Percentiles rank a stretch among this genome's conserved stretches.
phyloP scores from a whole-genome alignment of 2,329 filamentous ascomycete species.

The Amylocarpus encephaloides region DNA sequence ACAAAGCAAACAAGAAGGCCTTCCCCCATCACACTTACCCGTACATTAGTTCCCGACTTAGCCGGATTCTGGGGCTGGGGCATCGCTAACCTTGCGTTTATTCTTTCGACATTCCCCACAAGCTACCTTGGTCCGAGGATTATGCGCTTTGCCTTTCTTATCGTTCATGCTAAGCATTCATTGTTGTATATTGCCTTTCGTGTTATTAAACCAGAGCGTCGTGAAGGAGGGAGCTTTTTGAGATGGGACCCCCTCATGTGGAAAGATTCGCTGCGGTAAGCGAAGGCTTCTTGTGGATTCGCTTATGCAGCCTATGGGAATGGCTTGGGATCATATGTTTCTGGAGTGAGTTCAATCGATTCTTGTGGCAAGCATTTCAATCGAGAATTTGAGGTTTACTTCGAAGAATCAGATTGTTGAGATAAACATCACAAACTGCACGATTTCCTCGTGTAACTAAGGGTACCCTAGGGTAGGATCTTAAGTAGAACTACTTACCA shows the following conservation, averaged over 20 bases:
- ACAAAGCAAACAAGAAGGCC: conserved; percentile 7
- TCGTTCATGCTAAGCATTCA: background rate
- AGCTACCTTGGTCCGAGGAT: conserved; percentile 4
- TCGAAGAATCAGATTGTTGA: too few relatives aligned
- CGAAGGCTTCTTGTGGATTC: too few relatives aligned
- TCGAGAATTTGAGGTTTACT: too few relatives aligned
- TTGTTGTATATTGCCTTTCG: background rate
- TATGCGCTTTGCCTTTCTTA: background rate
- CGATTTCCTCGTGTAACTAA: too few relatives aligned
- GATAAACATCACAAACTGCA: too few relatives aligned
- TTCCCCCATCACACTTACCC: conserved; percentile 8
- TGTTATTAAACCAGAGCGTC: background rate
- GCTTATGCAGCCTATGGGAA: too few relatives aligned
- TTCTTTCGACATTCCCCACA: conserved; percentile 13
- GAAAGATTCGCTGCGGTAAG: too few relatives aligned
- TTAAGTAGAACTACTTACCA: too few relatives aligned
- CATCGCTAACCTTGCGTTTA: conserved; percentile 10
- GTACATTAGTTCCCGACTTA: background rate
- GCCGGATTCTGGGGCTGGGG: background rate
- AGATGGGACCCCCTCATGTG: background rate
- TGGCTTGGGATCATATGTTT: too few relatives aligned
- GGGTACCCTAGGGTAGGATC: too few relatives aligned
- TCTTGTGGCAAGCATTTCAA: too few relatives aligned
- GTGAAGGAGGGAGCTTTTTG: background rate
- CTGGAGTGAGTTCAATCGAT: too few relatives aligned